These are phyloP conservation scores for Clonostachys solani DNA, from an alignment of 2,329 filamentous ascomycete genomes.

Conservation along the genomic window DNA sequence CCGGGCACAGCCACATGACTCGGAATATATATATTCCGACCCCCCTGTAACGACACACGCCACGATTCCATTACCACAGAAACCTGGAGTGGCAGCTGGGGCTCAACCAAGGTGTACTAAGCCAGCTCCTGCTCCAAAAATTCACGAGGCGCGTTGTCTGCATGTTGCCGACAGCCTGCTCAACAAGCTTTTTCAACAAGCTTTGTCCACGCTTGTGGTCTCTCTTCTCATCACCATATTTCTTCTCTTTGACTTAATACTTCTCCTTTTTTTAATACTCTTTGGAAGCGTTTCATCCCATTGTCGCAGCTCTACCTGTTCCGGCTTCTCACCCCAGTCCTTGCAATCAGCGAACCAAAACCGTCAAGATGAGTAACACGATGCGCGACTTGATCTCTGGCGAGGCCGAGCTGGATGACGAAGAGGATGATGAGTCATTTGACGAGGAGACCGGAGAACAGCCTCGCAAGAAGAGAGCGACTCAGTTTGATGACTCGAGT, in stretches of 20 bases:
- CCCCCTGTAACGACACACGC: background rate
- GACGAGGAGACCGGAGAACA: conserved; percentile 70
- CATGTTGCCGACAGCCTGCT: no score
- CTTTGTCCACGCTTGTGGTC: background rate
- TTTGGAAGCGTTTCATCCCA: background rate
- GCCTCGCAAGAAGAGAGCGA: conserved; percentile 31
- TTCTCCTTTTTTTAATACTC: background rate
- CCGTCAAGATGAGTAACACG: conserved; percentile 51
- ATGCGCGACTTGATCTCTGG: conserved; percentile 78
- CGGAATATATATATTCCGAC: background rate
- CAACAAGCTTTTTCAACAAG: no score
- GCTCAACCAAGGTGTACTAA: background rate
- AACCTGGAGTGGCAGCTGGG: no score
- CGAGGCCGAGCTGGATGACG: conserved; percentile 80
- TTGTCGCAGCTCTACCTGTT: background rate
- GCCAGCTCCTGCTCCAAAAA: conserved; percentile 1
- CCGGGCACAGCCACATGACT: background rate
- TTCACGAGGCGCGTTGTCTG: conserved; percentile 1
- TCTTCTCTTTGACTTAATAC: no score
- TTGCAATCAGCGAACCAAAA: background rate
- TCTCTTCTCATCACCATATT: background rate
- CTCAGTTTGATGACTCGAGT: conserved; percentile 71
- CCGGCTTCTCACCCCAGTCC: background rate
- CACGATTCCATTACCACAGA: no score
- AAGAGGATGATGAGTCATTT: conserved; percentile 80